Evolutionary conservation across 2,329 filamentous ascomycete genomes (phyloP).

Genomic region (Nakataea oryzae): DNA sequence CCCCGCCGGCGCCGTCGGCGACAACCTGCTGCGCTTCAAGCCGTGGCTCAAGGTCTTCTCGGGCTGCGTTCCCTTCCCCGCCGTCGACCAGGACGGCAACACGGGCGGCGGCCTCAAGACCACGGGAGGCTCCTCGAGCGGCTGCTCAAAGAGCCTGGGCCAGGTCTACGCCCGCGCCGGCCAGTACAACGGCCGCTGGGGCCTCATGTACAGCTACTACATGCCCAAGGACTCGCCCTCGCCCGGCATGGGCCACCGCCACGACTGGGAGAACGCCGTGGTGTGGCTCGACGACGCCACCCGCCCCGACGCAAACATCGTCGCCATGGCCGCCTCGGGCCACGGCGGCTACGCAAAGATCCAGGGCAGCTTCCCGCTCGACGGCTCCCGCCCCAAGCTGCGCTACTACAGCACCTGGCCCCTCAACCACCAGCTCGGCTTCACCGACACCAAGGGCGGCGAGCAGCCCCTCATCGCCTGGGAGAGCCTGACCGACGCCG

Average conservation of each 20-base stretch:
- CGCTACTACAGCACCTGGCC: constrained; percentile 20
- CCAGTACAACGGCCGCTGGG: constrained; percentile 17
- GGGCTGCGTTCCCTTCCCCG: constrained; percentile 54
- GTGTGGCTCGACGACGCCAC: constrained; percentile 19
- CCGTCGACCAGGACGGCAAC: constrained; percentile 45
- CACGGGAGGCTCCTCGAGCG: constrained; percentile 17
- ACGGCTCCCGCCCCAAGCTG: constrained; percentile 14
- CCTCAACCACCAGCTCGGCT: constrained; percentile 24
- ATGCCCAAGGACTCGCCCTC: constrained; percentile 32
- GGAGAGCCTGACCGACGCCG: constrained; percentile 26
- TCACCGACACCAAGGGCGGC: constrained; percentile 23
- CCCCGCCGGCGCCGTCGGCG: constrained; percentile 31
- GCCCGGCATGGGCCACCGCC: constrained; percentile 22
- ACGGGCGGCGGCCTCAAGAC: constrained; percentile 30
- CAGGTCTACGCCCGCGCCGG: constrained; percentile 26
- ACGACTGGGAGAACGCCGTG: constrained; percentile 28
- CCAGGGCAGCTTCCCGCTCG: constrained; percentile 9
- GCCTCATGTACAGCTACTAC: constrained; percentile 33
- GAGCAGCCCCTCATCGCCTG: constrained; percentile 30
- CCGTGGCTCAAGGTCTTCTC: constrained; percentile 43
- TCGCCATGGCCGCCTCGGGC: constrained; percentile 24
- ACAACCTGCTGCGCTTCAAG: constrained; percentile 43
- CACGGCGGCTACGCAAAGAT: constrained; percentile 22
- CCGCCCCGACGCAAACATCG: constrained; percentile 17
- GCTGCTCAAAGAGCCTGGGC: constrained; percentile 21